Base-by-base conservation (phyloP, 495 filamentous ascomycete genomes). In the Penicillium odoratum region DNA sequence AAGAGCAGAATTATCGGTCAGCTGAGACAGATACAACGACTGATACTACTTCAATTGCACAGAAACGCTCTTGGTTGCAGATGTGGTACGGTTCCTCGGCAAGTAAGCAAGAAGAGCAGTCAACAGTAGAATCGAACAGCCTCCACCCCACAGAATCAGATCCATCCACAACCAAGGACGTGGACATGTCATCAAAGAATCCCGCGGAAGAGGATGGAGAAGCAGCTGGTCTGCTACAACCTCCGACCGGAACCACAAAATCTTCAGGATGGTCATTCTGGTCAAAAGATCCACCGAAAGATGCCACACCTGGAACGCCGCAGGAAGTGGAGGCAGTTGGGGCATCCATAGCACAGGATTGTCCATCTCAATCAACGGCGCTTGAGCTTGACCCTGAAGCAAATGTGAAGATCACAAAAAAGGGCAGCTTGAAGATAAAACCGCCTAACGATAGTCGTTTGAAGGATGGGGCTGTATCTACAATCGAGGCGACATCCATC, bases 241-340 rank as follows among this genome's bases (percentile, higher is more conserved):
- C 74, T 34, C 72, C 79, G 48, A 70, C 66, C 30, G 57, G 57
- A 28, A 62, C 53, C 53, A 53, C 63, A 11, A 83, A 78, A 57
- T 81, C 87, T 18, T 89, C 89, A 7, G 89, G 86, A 1, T 95
- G 91, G 91, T 90, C 87, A 1, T 95, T 95, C 60, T 95, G 89
- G 89, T 91, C 88, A 7, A 84, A 82, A 53, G 89, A 90, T 16
- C 71, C 79, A 18, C 63, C 82, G 10, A 83, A 81, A 55, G 71
- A 77, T 31, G 59, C 59, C 10, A 43, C 60, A 13, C 55, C 69
- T 8, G 60, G 69, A 21, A 75, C 65, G 51, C 53, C 77, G 2
- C 67, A 65, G 26, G 73, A 78, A 36, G 65, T 74, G 9, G 81
- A 88, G 61, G 66, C 81, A 30, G 87, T 88, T 3, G 85, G 93